phyloP scores from a whole-genome alignment of 441 rosid species.

The Macaranga tanarius region DNA sequence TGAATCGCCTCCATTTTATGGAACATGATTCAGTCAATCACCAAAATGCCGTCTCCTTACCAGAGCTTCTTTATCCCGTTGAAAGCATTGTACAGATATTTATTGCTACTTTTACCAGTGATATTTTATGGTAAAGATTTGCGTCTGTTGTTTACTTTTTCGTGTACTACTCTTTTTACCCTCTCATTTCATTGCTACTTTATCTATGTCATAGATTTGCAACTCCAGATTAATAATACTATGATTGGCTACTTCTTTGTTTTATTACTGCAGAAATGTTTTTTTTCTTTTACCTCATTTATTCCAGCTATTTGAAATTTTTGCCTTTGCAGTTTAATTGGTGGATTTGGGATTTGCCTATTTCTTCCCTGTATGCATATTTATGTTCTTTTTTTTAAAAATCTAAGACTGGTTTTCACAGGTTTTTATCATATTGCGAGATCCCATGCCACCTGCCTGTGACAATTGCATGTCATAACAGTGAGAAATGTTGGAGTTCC shows the following conservation, averaged over 20 bases:
- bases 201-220: not conserved
- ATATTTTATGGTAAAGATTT: slow-evolving; percentile 62
- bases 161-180: no score
- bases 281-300: not conserved
- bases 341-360: not conserved
- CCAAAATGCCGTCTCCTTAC: slow-evolving; percentile 57
- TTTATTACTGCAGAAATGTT: not conserved
- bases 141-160: not conserved
- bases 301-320: not conserved
- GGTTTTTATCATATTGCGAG: slow-evolving; percentile 77
- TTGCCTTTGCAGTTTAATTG: not conserved
- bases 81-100: slow-evolving; percentile 62
- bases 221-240: not conserved
- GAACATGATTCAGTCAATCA: slow-evolving; percentile 36
- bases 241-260: not conserved
- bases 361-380: not conserved
- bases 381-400: not conserved
- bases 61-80: slow-evolving; percentile 76
- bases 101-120: slow-evolving; percentile 89
- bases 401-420: slow-evolving; percentile 22
- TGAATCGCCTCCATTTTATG: slow-evolving; percentile 65
- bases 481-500: slow-evolving; percentile 83
- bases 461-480: slow-evolving; percentile 81
- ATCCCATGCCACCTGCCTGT: slow-evolving; percentile 76
- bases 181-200: no score